Evolutionary conservation across 768 basidiomycete species (phyloP), one percentile per base, ranked within the genome.

Genomic region (Tylopilus plumbeoviolaceoides): DNA sequence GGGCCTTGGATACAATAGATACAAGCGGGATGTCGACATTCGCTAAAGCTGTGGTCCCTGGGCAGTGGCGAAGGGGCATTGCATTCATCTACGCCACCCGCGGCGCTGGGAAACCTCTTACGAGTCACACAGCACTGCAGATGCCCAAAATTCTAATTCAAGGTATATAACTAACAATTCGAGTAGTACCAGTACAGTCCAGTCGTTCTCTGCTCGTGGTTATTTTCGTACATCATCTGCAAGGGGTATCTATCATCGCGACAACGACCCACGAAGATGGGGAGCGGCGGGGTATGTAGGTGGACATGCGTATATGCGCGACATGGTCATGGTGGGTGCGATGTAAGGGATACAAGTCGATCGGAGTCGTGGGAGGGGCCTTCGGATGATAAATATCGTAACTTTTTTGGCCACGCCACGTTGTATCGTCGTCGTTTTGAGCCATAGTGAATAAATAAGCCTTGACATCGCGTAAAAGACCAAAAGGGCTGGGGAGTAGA

Each of bases 131-230:
- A 50, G 30, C n/a, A 21, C 10, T 30, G 48, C 14, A 41, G 28
- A 50, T 53, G 54, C 51, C 65, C 69, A 66, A 66, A 70, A 60
- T 63, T 67, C 66, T 70, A 70, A 49, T 68, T 68, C 66, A 58
- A 67, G 68, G 68, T 70, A 67, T 67, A 67, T 53, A 65, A 62
- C 57, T 60, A 70, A 63, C 59, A 66, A 50, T 67, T 68, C 66
- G 31, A 51, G 51, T 65, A 53, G 50, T 67, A 69, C 55, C 68
- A 49, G 63, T 67, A 69, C 66, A 70, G 59, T 69, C 68, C 67
- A 35, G 43, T 60, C 65, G 12, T 57, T 64, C 57, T 50, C 55
- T 67, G 59, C 63, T 61, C 54, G 58, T 55, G 42, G n/a, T 65
- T 41, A 48, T 55, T 60, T 63, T 59, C 60, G 57, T 67, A 66